Conservation (phyloP, 2,329 filamentous ascomycete species). For the Diaporthe citrichinensis region DNA sequence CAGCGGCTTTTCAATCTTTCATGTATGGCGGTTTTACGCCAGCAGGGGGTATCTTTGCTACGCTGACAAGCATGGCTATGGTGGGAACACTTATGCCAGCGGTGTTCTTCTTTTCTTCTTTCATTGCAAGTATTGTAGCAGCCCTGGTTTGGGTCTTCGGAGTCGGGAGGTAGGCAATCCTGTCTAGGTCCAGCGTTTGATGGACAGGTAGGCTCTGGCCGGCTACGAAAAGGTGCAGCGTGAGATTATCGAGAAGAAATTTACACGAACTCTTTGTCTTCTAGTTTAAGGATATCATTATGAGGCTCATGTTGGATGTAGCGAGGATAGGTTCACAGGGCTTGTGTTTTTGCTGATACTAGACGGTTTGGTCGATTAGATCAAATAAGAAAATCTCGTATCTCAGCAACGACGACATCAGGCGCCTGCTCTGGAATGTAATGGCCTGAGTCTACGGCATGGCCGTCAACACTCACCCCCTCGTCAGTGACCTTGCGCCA, state of each 20-base stretch:
- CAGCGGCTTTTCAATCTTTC: conserved; percentile 42
- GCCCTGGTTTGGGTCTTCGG: conserved; percentile 37
- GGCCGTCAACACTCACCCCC: conserved; percentile 54
- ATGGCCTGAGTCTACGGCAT: conserved; percentile 61
- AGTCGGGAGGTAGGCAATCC: neutral
- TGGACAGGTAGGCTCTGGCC: neutral
- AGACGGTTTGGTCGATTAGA: no score
- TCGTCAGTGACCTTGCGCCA: conserved; percentile 62
- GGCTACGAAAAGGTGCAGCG: neutral
- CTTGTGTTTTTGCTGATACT: no score
- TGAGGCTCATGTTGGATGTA: no score
- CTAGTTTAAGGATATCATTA: no score
- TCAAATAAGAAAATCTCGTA: conserved; percentile 54
- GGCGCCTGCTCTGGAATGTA: conserved; percentile 67
- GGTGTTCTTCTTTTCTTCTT: conserved; percentile 5
- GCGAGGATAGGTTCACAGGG: no score
- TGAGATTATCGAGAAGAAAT: no score
- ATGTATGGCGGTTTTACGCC: conserved; percentile 45
- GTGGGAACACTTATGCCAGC: conserved; percentile 40
- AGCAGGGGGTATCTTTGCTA: conserved; percentile 45
- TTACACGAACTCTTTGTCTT: no score
- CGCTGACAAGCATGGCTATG: conserved; percentile 45
- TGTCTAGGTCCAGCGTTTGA: neutral
- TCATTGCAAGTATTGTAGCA: conserved; percentile 29
- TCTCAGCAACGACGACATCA: conserved; percentile 57